These are phyloP conservation scores for Thozetella sp. DNA, from an alignment of 495 filamentous ascomycete species.

Conservation along the genomic window DNA sequence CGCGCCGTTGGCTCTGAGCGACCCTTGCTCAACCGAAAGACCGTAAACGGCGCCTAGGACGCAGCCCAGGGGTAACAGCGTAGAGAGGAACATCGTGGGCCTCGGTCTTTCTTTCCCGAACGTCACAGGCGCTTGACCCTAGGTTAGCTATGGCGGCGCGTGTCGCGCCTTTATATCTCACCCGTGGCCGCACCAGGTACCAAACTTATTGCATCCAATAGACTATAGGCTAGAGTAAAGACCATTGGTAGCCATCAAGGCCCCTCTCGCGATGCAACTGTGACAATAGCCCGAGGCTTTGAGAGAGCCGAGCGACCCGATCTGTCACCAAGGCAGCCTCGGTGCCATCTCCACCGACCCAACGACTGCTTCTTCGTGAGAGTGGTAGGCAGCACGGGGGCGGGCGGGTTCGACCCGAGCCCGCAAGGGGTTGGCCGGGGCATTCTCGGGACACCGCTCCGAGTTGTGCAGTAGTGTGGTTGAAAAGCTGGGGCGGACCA, in stretches of 20 bases:
- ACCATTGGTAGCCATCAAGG: no score
- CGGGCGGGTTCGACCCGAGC: no score
- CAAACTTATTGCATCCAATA: no score
- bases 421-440: no score
- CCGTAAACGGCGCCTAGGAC: background rate
- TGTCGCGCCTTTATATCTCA: no score
- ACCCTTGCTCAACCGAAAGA: background rate
- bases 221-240: no score
- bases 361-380: background rate
- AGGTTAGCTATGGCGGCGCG: no score
- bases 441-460: no score
- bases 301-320: background rate
- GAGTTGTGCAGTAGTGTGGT: no score
- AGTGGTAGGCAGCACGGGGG: no score
- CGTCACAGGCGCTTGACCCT: no score
- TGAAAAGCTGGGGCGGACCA: no score
- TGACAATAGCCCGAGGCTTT: background rate
- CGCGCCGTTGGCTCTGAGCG: background rate
- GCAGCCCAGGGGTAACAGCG: background rate
- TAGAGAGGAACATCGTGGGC: background rate
- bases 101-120: background rate
- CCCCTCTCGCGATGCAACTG: background rate
- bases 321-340: background rate
- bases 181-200: background rate
- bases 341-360: background rate